phyloP scores from a whole-genome alignment of 2,329 filamentous ascomycete species.

The Hypoxylon sp. region DNA sequence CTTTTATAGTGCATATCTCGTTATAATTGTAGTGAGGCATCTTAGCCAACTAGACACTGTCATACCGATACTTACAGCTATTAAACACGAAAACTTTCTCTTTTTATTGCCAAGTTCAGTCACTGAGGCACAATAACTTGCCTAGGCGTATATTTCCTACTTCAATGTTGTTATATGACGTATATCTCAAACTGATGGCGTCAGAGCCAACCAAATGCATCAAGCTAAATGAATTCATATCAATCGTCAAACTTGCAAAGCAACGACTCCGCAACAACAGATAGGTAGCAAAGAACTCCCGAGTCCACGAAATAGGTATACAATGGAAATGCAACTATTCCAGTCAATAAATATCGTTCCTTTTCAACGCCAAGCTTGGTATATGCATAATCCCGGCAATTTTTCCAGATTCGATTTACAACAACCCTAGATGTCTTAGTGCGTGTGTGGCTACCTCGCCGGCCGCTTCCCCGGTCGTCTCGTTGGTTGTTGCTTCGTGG shows the following conservation, averaged over 20 bases:
- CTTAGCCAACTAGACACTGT: too few relatives aligned
- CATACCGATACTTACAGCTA: too few relatives aligned
- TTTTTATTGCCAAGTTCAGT: too few relatives aligned
- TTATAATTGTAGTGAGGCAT: too few relatives aligned
- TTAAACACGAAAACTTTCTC: too few relatives aligned
- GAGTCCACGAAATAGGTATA: slow-evolving; percentile 10
- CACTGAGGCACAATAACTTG: too few relatives aligned
- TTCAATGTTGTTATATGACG: too few relatives aligned
- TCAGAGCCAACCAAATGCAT: background rate
- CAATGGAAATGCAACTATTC: slow-evolving; percentile 27
- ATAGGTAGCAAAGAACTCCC: slow-evolving; percentile 16
- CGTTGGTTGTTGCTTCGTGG: slow-evolving; percentile 30
- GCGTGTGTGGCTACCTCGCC: slow-evolving; percentile 17
- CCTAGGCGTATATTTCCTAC: too few relatives aligned
- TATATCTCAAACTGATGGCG: background rate
- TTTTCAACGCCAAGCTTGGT: slow-evolving; percentile 39
- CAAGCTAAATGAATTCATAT: slow-evolving; percentile 16
- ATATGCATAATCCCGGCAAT: slow-evolving; percentile 18
- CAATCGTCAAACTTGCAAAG: slow-evolving; percentile 24
- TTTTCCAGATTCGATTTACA: slow-evolving; percentile 7
- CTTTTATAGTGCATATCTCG: too few relatives aligned
- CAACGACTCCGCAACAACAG: slow-evolving; percentile 13
- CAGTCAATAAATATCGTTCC: slow-evolving; percentile 25
- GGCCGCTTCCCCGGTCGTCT: slow-evolving; percentile 14
- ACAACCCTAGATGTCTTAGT: slow-evolving; percentile 21